phyloP scores from a whole-genome alignment of 345 rosid genomes.

The Eucalyptus paniculata region DNA sequence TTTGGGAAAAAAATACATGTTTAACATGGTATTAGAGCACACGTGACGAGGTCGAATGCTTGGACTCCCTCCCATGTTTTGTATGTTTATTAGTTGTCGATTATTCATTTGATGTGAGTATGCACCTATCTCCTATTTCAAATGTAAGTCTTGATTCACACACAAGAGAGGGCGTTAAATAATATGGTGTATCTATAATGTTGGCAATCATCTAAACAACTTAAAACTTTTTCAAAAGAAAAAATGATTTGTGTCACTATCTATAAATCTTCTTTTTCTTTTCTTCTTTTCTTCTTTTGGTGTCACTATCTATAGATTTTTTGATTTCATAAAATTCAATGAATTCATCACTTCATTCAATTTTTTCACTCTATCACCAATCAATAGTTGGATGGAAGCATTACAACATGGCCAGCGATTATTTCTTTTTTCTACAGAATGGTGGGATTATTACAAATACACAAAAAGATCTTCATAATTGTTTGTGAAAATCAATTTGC shows the following conservation, averaged over 20 bases:
- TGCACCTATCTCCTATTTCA: not conserved
- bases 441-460: not conserved
- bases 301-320: not conserved
- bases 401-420: not conserved
- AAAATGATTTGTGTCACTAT: not conserved
- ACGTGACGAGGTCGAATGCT: too few relatives aligned
- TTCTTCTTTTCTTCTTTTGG: too few relatives aligned
- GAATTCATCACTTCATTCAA: not conserved
- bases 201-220: not conserved
- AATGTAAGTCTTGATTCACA: not conserved
- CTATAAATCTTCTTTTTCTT: not conserved
- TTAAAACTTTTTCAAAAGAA: not conserved
- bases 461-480: not conserved
- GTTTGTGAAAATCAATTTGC: not conserved
- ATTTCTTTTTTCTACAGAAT: not conserved
- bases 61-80: not conserved
- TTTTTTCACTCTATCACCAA: not conserved
- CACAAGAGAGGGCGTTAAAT: not conserved
- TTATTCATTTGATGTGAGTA: not conserved
- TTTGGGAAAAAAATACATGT: too few relatives aligned
- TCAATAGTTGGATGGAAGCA: not conserved
- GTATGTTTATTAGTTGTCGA: accelerated
- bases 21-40: too few relatives aligned
- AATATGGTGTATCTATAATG: not conserved
- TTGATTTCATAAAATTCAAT: not conserved